These are phyloP conservation scores for Rhodotorula babjevae DNA, from an alignment of 768 basidiomycete genomes.

Conservation along the genomic window DNA sequence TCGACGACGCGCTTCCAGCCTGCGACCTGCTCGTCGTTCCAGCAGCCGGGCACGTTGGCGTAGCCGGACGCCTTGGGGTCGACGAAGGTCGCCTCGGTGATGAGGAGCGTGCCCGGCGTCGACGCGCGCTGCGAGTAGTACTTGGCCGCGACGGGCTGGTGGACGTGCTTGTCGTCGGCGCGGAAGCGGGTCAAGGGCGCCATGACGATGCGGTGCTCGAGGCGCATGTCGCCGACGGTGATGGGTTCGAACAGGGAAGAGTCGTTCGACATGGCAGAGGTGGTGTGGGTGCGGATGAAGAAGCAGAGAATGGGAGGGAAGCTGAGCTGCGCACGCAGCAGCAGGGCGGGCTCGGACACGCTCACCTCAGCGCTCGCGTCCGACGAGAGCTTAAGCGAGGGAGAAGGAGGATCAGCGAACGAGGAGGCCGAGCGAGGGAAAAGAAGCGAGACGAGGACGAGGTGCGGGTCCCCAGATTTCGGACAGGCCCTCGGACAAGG, in stretches of 20 bases:
- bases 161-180: slow-evolving; percentile 22
- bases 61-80: slow-evolving; percentile 53
- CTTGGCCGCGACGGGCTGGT: not conserved
- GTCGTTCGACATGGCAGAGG: slow-evolving; percentile 53
- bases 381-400: not conserved
- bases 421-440: not conserved
- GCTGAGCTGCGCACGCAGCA: not conserved
- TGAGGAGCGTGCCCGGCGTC: slow-evolving; percentile 54
- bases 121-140: slow-evolving; percentile 44
- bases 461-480: too few species aligned
- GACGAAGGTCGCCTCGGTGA: slow-evolving; percentile 54
- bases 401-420: not conserved
- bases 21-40: slow-evolving; percentile 51
- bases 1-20: slow-evolving; percentile 61
- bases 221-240: slow-evolving; percentile 33
- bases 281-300: not conserved
- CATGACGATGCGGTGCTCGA: slow-evolving; percentile 37
- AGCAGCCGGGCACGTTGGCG: not conserved
- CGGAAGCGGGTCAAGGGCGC: slow-evolving; percentile 43
- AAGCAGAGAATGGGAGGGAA: not conserved
- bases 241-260: slow-evolving; percentile 29
- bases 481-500: too few species aligned
- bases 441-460: not conserved
- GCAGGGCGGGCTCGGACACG: not conserved
- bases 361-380: not conserved